Base-by-base conservation (phyloP, 106 monocot species). In the Phalaenopsis aphrodite region DNA sequence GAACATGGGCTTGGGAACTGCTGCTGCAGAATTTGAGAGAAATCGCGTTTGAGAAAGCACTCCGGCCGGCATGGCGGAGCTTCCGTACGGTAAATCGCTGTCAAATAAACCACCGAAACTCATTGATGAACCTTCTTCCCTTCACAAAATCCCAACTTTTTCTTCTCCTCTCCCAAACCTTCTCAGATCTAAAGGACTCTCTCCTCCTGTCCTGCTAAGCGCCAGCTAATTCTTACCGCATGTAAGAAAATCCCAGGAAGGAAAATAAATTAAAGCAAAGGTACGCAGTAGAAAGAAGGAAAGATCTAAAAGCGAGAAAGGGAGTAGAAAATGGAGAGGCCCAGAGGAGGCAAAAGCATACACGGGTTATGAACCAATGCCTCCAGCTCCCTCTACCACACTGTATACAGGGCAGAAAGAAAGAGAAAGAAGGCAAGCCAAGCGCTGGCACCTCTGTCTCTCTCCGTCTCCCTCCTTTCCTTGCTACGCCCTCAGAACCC, bases 1-100 rank as follows among this genome's bases (percentile, higher is more conserved):
- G 79, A 85, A 82, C 78, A 91, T 79, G 77, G 79, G 67, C 68
- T 83, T 79, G 16, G 71, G 12, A 24, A 80, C 65, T 0, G 88
- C 42, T 45, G 76, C 65, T 0, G 88, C 42, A 45, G 76, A 55
- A 55, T 85, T 45, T 46, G 77, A 77, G 30, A 55, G 9, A 43
- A 77, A 19, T 8, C 8, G 52, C 48, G 77, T 19, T 38, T 77
- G 77, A 48, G 77, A 55, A 14, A 36, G 56, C 4, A 42, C 78
- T 11, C 78, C 78, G 49, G 57, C 57, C 12, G 78, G 56, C 57
- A 58, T 57, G 56, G 57, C 55, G 17, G 57, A 5, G 78, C 56
- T 58, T 16, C 78, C 78, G 56, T 56, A 78, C 5, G 78, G 15
- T 21, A 78, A 41, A 19, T 77, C 78, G n/a, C 39, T 49, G 55